A percentile compares a stretch with the other conserved stretches of the same genome.
Conservation (phyloP, 345 rosid genomes). For the Heritiera fomes region DNA sequence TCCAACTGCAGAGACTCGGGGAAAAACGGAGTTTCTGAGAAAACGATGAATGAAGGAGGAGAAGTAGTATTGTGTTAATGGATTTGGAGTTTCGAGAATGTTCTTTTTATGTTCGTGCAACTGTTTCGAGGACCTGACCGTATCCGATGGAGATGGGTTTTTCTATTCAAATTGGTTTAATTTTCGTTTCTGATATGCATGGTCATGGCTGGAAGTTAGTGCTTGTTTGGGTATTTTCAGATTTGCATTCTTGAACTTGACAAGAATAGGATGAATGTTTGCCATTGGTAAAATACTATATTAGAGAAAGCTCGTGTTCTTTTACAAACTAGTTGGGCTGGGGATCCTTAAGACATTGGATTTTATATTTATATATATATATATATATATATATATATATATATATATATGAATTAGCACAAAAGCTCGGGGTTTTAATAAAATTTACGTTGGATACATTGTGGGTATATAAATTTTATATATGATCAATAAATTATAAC, state of each 20-base stretch:
- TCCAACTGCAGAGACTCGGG: background rate
- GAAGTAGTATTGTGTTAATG: background rate
- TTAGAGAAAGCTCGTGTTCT: background rate
- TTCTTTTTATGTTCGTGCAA: background rate
- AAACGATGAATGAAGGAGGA: background rate
- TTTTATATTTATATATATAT: no score
- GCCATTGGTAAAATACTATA: background rate
- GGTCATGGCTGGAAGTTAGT: background rate
- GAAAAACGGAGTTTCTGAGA: background rate
- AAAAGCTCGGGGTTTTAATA: no score
- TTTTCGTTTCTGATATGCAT: background rate
- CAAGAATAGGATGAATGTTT: background rate
- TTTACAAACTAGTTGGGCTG: background rate
- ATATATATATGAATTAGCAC: no score
- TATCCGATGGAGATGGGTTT: background rate
- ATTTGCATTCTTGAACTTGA: background rate
- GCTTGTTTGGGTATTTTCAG: background rate
- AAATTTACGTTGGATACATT: no score
- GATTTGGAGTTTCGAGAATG: background rate
- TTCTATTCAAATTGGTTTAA: background rate
- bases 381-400: no score
- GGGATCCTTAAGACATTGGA: background rate
- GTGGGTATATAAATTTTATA: no score
- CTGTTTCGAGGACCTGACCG: background rate
- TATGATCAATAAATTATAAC: no score